phyloP scores from a whole-genome alignment of 1,284 basidiomycete genomes.

The Lentinula novae-zelandiae region DNA sequence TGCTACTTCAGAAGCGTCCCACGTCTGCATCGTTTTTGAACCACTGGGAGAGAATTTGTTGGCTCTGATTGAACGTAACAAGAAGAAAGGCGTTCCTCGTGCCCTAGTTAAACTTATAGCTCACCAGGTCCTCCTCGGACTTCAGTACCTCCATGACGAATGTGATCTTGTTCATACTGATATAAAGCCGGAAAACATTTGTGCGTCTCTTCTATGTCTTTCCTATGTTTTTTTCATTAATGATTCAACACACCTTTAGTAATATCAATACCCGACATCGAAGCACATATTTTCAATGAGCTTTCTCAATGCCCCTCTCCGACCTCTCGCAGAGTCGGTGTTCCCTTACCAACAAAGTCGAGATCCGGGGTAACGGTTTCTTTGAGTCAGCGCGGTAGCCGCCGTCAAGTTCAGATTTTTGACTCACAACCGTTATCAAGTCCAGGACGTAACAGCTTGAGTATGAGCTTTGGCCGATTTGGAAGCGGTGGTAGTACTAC shows the following conservation, averaged over 20 bases:
- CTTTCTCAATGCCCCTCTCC: conserved; percentile 63
- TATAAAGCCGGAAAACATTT: conserved; percentile 91
- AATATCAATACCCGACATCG: conserved; percentile 73
- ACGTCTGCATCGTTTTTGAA: conserved; percentile 91
- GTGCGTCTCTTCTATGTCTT: conserved; percentile 39
- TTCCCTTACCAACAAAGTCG: conserved; percentile 53
- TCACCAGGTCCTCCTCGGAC: conserved; percentile 81
- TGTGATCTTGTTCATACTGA: conserved; percentile 88
- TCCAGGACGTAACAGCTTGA: conserved; percentile 45
- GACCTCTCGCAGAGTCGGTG: conserved; percentile 65
- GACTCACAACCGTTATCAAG: conserved; percentile 71
- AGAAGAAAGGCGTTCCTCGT: conserved; percentile 80
- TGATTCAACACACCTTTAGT: conserved; percentile 39
- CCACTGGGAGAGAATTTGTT: conserved; percentile 88
- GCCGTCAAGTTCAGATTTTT: conserved; percentile 73
- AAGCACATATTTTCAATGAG: conserved; percentile 65
- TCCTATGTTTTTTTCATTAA: conserved; percentile 4
- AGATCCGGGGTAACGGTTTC: conserved; percentile 60
- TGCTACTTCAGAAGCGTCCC: conserved; percentile 58
- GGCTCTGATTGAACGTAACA: conserved; percentile 81
- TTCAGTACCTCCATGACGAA: conserved; percentile 88
- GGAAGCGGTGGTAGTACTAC: conserved; percentile 29
- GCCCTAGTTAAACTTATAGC: conserved; percentile 81
- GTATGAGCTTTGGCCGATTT: conserved; percentile 25
- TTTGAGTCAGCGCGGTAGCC: conserved; percentile 39